Base-by-base conservation (phyloP, 2,329 filamentous ascomycete genomes). In the Fusarium abutilonis region DNA sequence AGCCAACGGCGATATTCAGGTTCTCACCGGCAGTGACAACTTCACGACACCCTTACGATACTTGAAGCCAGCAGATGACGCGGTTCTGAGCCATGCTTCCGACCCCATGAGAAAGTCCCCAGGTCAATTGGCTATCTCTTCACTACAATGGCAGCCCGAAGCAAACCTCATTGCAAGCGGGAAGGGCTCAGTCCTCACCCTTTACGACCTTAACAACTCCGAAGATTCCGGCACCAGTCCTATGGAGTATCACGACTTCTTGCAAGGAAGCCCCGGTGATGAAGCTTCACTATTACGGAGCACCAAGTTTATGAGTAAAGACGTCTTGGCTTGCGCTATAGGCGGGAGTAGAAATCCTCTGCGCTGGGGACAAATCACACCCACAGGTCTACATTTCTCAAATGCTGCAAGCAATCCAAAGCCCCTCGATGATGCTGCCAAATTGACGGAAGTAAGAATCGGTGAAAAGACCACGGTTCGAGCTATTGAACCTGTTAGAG, bases 1-100 rank as follows among this genome's bases (percentile, higher is more conserved):
- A 31, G 80, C 82, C 1, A 83, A 80, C 59, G 83, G 83, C 1
- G 73, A 80, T 15, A 66, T 86, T 6, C 73, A 78, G 8, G 66
- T 85, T 3, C 58, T 83, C 7, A 80, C 79, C 4, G 73, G 73
- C 21, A 66, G 73, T 1, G 70, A 74, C 31, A 72, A 63, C 38
- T 75, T 73, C 40, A 59, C 54, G 29, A 70, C 62, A 51, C 70
- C 71, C 15, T 51, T 67, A 64, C 64, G 57, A 49, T 67, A 58
- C 45, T 70, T 69, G 17, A 51, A 56, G 2, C 54, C 63, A 26
- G 53, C 60, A 10, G 57, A 65, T 10, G 48, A 54, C 1, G 32
- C 56, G 9, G 32, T 53, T 0, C 42, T 47, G 1, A 53, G 42
- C 9, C 54, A 57, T 29, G 51, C 53, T 5, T 57, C 61, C 3